Conservation (phyloP, 768 basidiomycete species). For the Lentinula lateritia region DNA sequence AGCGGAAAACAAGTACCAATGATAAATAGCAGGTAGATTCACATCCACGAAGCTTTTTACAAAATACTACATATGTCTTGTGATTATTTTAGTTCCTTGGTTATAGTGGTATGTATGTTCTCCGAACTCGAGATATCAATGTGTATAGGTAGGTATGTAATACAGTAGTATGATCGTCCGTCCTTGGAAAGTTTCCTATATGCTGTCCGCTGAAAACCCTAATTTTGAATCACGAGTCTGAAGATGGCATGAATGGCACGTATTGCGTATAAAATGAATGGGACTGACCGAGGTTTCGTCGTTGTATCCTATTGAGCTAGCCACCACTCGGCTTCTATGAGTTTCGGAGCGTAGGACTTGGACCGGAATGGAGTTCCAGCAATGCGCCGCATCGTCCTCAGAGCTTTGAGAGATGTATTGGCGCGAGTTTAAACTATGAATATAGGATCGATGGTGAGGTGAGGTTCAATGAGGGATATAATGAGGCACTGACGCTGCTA, state of each 20-base stretch:
- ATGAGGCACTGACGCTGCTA: constrained; percentile 1
- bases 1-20: too few species aligned
- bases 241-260: background rate
- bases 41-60: too few species aligned
- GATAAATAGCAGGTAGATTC: too few species aligned
- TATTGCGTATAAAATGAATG: background rate
- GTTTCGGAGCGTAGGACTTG: background rate
- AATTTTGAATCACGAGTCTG: background rate
- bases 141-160: too few species aligned
- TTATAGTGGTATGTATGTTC: too few species aligned
- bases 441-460: too few species aligned
- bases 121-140: too few species aligned
- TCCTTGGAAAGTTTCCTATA: too few species aligned
- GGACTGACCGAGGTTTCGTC: background rate
- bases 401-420: background rate
- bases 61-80: too few species aligned
- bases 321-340: background rate
- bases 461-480: too few species aligned
- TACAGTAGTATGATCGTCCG: too few species aligned
- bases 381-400: background rate
- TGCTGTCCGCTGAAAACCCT: background rate
- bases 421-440: background rate
- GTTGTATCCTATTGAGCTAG: background rate
- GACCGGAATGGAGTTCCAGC: background rate
- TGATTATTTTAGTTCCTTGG: too few species aligned